These are phyloP conservation scores for Helotiales sp. DNA, from an alignment of 2,329 filamentous ascomycete species.

Conservation along the genomic window DNA sequence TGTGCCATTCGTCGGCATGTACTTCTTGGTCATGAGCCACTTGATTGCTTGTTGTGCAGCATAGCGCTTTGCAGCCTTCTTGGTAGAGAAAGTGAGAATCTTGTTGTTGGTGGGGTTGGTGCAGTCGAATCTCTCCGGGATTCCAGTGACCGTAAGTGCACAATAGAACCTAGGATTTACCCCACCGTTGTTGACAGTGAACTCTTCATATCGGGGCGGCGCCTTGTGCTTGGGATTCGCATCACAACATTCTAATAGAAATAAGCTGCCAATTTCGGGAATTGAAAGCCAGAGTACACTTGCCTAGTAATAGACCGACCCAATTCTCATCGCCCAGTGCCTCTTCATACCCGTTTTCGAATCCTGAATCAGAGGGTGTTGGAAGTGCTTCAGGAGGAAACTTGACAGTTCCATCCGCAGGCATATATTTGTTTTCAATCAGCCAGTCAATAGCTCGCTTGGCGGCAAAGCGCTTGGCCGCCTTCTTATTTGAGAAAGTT, in stretches of 20 bases:
- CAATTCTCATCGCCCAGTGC: conserved; percentile 33
- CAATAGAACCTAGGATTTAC: conserved; percentile 20
- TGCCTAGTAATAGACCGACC: conserved; percentile 23
- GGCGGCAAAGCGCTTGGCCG: conserved; percentile 33
- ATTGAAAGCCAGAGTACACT: neutral
- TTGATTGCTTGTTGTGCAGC: conserved; percentile 35
- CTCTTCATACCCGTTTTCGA: conserved; percentile 21
- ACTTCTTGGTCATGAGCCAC: conserved; percentile 31
- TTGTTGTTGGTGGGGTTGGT: neutral
- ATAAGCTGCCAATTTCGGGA: neutral
- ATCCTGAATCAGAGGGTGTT: neutral
- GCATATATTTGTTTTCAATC: conserved; percentile 31
- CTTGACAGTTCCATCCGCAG: conserved; percentile 24
- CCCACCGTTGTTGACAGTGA: neutral
- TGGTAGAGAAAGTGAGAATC: conserved; percentile 25
- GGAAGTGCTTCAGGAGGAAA: conserved; percentile 23
- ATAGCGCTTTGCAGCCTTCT: conserved; percentile 34
- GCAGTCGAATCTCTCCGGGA: conserved; percentile 22
- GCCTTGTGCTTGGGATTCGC: neutral
- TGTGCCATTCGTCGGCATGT: conserved; percentile 29
- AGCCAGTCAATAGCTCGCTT: conserved; percentile 36
- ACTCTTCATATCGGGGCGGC: neutral
- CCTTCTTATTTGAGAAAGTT: conserved; percentile 32
- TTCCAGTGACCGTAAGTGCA: conserved; percentile 25
- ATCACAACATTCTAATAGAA: neutral